phyloP scores from a whole-genome alignment of 1,139 yeast species.

The Candida glucosophila region DNA sequence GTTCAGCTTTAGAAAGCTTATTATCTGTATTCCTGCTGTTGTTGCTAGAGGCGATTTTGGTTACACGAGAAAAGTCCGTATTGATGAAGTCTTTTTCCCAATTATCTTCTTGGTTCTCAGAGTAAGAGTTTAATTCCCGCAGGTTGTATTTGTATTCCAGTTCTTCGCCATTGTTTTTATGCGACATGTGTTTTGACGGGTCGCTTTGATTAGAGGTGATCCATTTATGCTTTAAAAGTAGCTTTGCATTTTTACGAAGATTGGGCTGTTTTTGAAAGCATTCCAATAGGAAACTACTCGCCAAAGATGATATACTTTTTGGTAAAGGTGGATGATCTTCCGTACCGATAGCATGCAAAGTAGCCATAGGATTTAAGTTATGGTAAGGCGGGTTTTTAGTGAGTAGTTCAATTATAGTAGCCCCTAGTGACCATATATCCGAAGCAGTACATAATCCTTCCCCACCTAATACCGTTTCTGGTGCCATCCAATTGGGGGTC shows the following conservation, averaged over 20 bases:
- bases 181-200: too few relatives aligned
- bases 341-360: slow-evolving; percentile 86
- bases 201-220: slow-evolving; percentile 9
- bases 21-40: slow-evolving; percentile 1
- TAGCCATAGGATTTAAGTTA: slow-evolving; percentile 75
- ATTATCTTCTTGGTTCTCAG: slow-evolving; percentile 23
- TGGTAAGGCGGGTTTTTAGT: slow-evolving; percentile 88
- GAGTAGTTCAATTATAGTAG: slow-evolving; percentile 79
- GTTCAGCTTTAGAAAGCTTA: slow-evolving; percentile 16
- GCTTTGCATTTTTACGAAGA: slow-evolving; percentile 48
- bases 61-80: slow-evolving; percentile 7
- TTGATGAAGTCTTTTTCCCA: slow-evolving; percentile 29
- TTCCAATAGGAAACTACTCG: slow-evolving; percentile 55
- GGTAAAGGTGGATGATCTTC: slow-evolving; percentile 81
- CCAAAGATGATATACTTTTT: slow-evolving; percentile 40
- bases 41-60: slow-evolving; percentile 1
- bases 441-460: slow-evolving; percentile 86
- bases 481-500: slow-evolving; percentile 87
- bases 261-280: slow-evolving; percentile 77
- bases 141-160: background rate
- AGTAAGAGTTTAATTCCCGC: slow-evolving; percentile 12
- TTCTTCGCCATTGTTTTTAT: too few relatives aligned
- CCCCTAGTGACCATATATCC: slow-evolving; percentile 92
- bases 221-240: slow-evolving; percentile 60
- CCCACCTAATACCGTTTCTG: slow-evolving; percentile 64